These are phyloP conservation scores for Adansonia grandidieri DNA, from an alignment of 441 rosid genomes.

Conservation along the genomic window DNA sequence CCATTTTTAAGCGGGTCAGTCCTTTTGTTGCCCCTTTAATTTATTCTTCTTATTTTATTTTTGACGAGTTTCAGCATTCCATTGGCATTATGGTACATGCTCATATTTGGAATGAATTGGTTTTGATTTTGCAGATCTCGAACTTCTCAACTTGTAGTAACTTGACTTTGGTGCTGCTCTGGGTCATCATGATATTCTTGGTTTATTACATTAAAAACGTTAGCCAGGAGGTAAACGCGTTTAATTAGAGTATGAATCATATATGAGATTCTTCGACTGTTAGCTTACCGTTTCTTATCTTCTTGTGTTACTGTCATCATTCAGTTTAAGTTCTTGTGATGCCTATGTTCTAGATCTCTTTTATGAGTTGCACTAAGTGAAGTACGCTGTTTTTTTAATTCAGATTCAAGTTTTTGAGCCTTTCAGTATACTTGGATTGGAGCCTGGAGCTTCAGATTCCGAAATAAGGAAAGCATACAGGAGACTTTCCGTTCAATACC, in stretches of 20 bases:
- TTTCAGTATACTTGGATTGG: conserved; percentile 76
- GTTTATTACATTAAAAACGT: conserved; percentile 85
- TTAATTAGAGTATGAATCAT: conserved; percentile 11
- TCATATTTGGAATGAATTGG: conserved; percentile 23
- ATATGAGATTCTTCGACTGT: conserved; percentile 12
- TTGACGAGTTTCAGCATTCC: conserved; percentile 8
- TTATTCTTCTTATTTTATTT: not conserved
- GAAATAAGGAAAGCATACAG: conserved; percentile 91
- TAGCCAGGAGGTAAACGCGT: conserved; percentile 71
- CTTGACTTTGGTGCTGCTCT: conserved; percentile 79
- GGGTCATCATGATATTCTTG: conserved; percentile 86
- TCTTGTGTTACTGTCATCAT: conserved; percentile 20
- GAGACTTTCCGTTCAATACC: conserved; percentile 85
- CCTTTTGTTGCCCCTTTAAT: not conserved
- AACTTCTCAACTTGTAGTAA: conserved; percentile 94
- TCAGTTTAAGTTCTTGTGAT: conserved; percentile 26
- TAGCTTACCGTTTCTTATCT: conserved; percentile 11
- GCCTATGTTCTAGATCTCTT: not conserved
- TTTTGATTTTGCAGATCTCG: conserved; percentile 63
- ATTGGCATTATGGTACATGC: not conserved
- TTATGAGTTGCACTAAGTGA: not conserved
- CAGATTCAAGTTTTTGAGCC: conserved; percentile 96
- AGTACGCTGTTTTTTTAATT: conserved; percentile 20
- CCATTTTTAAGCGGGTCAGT: conserved; percentile 77
- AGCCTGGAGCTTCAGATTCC: conserved; percentile 79